Conservation (phyloP, 2,329 filamentous ascomycete genomes). For the Rhytidhysteron rufulum region DNA sequence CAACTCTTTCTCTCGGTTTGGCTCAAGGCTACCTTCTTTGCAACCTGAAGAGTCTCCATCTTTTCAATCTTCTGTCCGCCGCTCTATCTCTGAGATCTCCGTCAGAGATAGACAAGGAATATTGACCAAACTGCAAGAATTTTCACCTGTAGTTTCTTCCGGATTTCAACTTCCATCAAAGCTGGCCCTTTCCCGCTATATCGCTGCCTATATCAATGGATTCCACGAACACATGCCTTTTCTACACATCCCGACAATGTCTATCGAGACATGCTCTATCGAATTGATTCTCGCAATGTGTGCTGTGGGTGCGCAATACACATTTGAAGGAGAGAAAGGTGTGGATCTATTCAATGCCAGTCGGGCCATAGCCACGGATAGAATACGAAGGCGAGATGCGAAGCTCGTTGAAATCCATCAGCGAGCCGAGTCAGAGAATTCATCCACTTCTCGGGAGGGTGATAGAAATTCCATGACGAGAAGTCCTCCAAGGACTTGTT, state of each 20-base stretch:
- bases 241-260: slow-evolving; percentile 64
- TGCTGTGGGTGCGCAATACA: slow-evolving; percentile 65
- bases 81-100: slow-evolving; percentile 32
- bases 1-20: slow-evolving; percentile 34
- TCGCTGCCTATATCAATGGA: slow-evolving; percentile 67
- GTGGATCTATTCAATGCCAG: slow-evolving; percentile 57
- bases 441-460: slow-evolving; percentile 13
- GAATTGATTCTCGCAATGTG: slow-evolving; percentile 66
- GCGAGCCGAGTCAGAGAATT: slow-evolving; percentile 16
- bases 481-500: slow-evolving; percentile 15
- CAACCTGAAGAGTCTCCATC: slow-evolving; percentile 32
- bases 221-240: slow-evolving; percentile 61
- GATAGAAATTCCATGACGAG: slow-evolving; percentile 10
- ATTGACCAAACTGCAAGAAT: slow-evolving; percentile 58
- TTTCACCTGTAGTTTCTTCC: slow-evolving; percentile 56
- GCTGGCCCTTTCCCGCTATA: slow-evolving; percentile 63
- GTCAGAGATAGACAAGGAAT: slow-evolving; percentile 40
- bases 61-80: slow-evolving; percentile 8
- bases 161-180: slow-evolving; percentile 67
- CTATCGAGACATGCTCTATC: slow-evolving; percentile 60
- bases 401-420: slow-evolving; percentile 33
- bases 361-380: slow-evolving; percentile 51
- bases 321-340: slow-evolving; percentile 49
- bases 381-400: slow-evolving; percentile 49
- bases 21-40: slow-evolving; percentile 36